Base-by-base conservation (phyloP, 2,329 filamentous ascomycete genomes). In the Corinectria fuckeliana region DNA sequence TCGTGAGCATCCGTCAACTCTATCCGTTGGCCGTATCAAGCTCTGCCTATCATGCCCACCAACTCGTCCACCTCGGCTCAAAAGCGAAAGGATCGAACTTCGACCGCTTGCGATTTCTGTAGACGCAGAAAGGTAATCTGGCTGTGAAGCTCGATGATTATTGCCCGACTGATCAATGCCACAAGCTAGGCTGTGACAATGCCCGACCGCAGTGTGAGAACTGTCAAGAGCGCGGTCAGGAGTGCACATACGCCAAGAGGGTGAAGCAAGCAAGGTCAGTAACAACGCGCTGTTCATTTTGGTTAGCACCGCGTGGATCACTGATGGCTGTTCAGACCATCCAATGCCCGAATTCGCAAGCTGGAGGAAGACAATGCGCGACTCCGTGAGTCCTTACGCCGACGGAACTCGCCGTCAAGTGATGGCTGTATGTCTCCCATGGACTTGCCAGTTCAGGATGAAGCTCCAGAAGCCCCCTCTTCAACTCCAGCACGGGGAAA, bases 321-420 rank as follows among this genome's bases (percentile, higher is more conserved):
- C 5, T 16, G 4, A 34, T 6, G 13, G 0, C 0, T 9, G 3
- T 20, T 0, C 0, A 66, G 65, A 1, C 66, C 65, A 2, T 68
- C 65, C 0, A 68, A 68, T n/a, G 73, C 76, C 7, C 75, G 74
- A 2, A 69, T 65, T 10, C 54, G 57, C 5, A 75, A 71, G 69
- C 53, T 80, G 26, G 62, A 66, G 9, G 71, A 78, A 38, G 78
- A 80, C 39, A 78, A 77, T 13, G 73, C 74, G 9, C 58, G 72
- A 45, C 55, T 79, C 2, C 56, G 63, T 7, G 16, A 65, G 74
- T 76, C 74, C 67, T 70, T 21, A 30, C 59, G 34, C 58, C 66
- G 28, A 5, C 50, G 14, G 56, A 66, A 44, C 18, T 16, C 41
- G 0, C 21, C 5, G 0, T 3, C 11, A 6, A 30, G 28, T 0